phyloP scores from a whole-genome alignment of 2,329 filamentous ascomycete genomes.

The Leptodontidium sp. region DNA sequence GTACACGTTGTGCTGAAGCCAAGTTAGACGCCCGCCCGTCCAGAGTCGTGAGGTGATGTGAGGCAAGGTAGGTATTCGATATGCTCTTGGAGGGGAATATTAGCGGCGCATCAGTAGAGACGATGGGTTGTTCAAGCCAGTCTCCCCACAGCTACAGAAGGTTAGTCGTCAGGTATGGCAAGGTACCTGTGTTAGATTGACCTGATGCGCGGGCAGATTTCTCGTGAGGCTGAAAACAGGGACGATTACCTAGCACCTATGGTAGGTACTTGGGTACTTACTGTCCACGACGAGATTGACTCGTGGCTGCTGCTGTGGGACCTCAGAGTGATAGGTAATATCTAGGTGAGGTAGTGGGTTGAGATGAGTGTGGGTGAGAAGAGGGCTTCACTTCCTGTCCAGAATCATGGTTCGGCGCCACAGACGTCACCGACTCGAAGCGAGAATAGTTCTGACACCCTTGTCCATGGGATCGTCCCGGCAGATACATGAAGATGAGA shows the following conservation, averaged over 20 bases:
- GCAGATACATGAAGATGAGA: no score
- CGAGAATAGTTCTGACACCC: background rate
- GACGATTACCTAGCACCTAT: background rate
- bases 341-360: no score
- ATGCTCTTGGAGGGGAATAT: background rate
- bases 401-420: slow-evolving; percentile 22
- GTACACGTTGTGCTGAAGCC: background rate
- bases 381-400: background rate
- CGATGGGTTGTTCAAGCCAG: background rate
- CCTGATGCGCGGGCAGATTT: slow-evolving; percentile 10
- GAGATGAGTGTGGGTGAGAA: background rate
- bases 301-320: background rate
- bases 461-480: background rate
- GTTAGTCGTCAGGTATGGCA: background rate
- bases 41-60: background rate
- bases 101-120: background rate
- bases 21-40: background rate
- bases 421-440: slow-evolving; percentile 21
- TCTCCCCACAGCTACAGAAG: background rate
- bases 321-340: background rate
- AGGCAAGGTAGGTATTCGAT: background rate
- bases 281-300: background rate
- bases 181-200: background rate
- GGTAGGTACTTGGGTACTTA: no score
- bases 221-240: slow-evolving; percentile 21